phyloP scores from a whole-genome alignment of 2,329 filamentous ascomycete species.

The Alternaria brassicae region DNA sequence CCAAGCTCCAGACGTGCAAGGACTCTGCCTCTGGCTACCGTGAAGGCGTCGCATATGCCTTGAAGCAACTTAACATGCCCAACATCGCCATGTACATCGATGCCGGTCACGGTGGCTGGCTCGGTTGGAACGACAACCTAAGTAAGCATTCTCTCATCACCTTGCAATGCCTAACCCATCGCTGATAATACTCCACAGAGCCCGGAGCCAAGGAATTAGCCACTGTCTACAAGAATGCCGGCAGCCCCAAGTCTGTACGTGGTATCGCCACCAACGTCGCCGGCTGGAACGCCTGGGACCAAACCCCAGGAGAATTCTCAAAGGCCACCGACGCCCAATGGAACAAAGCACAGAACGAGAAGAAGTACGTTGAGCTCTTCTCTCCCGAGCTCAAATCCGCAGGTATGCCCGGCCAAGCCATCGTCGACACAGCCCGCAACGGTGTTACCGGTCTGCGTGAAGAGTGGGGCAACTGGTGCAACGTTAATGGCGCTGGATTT shows the following conservation, averaged over 20 bases:
- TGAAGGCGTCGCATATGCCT: constrained; percentile 65
- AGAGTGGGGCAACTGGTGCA: constrained; percentile 73
- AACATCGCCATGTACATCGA: constrained; percentile 72
- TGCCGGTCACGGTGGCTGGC: constrained; percentile 70
- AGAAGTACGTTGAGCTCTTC: constrained; percentile 60
- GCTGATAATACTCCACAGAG: constrained; percentile 25
- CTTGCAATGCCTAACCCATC: neutral
- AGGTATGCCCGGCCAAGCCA: constrained; percentile 63
- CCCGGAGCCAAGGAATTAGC: constrained; percentile 61
- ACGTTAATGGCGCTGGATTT: constrained; percentile 69
- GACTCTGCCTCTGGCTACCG: constrained; percentile 65
- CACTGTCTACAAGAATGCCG: constrained; percentile 57
- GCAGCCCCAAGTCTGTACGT: constrained; percentile 58
- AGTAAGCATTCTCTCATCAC: constrained; percentile 25
- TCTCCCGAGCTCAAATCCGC: constrained; percentile 56
- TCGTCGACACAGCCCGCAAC: constrained; percentile 66
- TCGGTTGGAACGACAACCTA: constrained; percentile 70
- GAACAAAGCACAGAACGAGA: constrained; percentile 60
- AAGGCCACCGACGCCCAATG: constrained; percentile 45
- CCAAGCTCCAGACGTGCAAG: constrained; percentile 62
- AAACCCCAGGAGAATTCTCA: constrained; percentile 50
- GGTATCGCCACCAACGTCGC: constrained; percentile 65
- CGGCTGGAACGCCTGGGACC: constrained; percentile 65
- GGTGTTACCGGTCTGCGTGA: constrained; percentile 57
- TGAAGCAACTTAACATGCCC: constrained; percentile 64